Evolutionary conservation across 306 rosid species (phyloP), one percentile per base, ranked within the genome.

Genomic region (Oxytropis ochrocephala): DNA sequence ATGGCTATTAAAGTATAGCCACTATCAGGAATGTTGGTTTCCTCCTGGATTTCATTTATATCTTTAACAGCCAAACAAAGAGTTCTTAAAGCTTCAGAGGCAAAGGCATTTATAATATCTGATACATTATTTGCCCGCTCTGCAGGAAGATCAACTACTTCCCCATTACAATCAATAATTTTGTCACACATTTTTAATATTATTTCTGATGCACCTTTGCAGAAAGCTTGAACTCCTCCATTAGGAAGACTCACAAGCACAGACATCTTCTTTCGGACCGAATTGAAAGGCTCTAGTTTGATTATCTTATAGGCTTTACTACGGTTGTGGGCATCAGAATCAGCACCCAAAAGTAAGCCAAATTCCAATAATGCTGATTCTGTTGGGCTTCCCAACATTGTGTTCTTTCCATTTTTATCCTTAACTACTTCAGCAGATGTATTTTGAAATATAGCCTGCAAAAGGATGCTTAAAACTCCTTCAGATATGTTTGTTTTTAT

Each of bases 171-270:
- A 78, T 85, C 91, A 51, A 90, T 61, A 75, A 84, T 11, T 78
- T 83, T 85, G 83, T 87, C 80, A 63, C 97, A 91, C 80, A 85
- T 85, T 11, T 79, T 58, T 64, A 94, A 66, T 79, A 94, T 73
- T 74, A 94, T 83, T 84, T 94, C 99, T 5, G 99, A 85, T 85
- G 95, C 99, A 67, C 99, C 99, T 87, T 94, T 94, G 84, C 96
- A 87, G 81, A 90, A 91, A 41, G 92, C 89, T 74, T 88, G 84
- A 9, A 71, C 48, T 24, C 91, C 77, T 69, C 92, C 86, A 68
- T 58, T 69, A 65, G 97, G 95, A 71, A 78, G 83, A 64, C 85
- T 80, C 36, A 91, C 89, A 7, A 94, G 87, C 52, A 91, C 91
- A 71, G 97, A 94, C 99, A 94, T 94, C 81, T 87, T 94, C 85